These are phyloP conservation scores for Salvia miltiorrhiza DNA, from an alignment of 257 asterid genomes.

Conservation along the genomic window DNA sequence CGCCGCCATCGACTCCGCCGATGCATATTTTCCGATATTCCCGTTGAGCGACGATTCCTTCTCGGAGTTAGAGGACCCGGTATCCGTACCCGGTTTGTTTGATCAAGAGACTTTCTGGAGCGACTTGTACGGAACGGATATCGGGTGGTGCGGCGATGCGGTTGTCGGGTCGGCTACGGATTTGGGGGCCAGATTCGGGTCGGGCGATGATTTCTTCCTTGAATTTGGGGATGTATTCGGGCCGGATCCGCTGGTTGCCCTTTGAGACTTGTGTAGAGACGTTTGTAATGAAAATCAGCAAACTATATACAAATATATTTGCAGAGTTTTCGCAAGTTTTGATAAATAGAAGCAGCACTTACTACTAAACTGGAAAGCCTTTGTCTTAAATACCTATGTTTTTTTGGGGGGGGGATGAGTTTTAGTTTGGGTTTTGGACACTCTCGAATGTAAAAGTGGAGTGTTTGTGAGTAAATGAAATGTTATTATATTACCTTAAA, in stretches of 20 bases:
- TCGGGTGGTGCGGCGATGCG: conserved; percentile 21
- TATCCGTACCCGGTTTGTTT: conserved; percentile 45
- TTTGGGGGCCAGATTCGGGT: conserved; percentile 31
- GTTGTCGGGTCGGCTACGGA: conserved; percentile 38
- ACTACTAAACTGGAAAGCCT: neutral
- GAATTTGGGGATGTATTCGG: conserved; percentile 78
- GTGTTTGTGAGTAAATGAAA: conserved; percentile 4
- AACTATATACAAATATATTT: neutral
- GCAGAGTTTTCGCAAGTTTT: conserved; percentile 36
- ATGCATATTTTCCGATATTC: conserved; percentile 36
- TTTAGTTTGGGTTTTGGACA: conserved; percentile 12
- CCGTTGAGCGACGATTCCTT: conserved; percentile 38
- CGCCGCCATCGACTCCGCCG: neutral
- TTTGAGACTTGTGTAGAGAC: conserved; percentile 28
- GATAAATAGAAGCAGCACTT: neutral
- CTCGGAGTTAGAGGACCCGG: conserved; percentile 41
- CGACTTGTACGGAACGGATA: conserved; percentile 28
- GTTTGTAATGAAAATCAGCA: neutral
- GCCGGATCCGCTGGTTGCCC: conserved; percentile 73
- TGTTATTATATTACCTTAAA: neutral
- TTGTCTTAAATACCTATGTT: neutral
- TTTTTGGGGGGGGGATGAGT: neutral
- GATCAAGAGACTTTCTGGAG: conserved; percentile 32
- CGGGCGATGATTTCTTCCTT: conserved; percentile 47
- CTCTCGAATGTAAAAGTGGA: neutral